A percentile compares a stretch with the other conserved stretches of the same genome.
Conservation (phyloP, 352 stramenopile species). For the Phytophthora foliorum region DNA sequence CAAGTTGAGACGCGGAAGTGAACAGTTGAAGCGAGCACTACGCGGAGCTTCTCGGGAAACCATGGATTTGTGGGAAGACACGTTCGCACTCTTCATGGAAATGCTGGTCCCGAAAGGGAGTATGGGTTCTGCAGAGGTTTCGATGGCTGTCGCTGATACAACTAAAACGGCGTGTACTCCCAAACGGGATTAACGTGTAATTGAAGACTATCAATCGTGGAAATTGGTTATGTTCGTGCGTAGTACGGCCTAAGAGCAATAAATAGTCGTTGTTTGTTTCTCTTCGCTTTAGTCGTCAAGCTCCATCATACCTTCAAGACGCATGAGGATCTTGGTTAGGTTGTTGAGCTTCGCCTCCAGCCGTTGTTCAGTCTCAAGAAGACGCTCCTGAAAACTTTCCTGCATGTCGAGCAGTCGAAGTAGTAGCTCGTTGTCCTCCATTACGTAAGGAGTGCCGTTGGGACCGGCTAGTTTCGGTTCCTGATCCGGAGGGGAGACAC, state of each 20-base stretch:
- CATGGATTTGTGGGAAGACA: conserved; percentile 43
- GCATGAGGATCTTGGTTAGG: conserved; percentile 75
- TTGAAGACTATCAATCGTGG: too few relatives aligned
- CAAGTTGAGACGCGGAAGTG: conserved; percentile 16
- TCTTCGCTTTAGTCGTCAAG: conserved; percentile 43
- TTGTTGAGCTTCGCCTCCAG: conserved; percentile 78
- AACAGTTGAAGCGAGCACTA: conserved; percentile 26
- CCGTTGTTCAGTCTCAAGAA: conserved; percentile 71
- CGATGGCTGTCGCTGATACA: neutral
- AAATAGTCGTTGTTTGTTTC: conserved; percentile 13
- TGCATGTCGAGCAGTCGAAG: conserved; percentile 68
- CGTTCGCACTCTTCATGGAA: conserved; percentile 61
- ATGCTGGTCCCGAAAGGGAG: conserved; percentile 53
- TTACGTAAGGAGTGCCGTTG: conserved; percentile 15
- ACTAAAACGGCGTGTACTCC: too few relatives aligned
- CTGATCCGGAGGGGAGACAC: neutral
- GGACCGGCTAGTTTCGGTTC: conserved; percentile 5
- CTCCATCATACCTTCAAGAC: conserved; percentile 70
- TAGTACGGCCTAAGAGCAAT: neutral
- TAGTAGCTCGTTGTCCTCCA: conserved; percentile 58
- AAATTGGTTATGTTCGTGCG: too few relatives aligned
- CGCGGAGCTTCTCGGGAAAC: conserved; percentile 22
- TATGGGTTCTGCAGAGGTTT: conserved; percentile 20
- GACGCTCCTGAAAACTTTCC: conserved; percentile 59
- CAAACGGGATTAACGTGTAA: too few relatives aligned